phyloP scores from a whole-genome alignment of 2,329 filamentous ascomycete species.

The Aspergillus fischeri region DNA sequence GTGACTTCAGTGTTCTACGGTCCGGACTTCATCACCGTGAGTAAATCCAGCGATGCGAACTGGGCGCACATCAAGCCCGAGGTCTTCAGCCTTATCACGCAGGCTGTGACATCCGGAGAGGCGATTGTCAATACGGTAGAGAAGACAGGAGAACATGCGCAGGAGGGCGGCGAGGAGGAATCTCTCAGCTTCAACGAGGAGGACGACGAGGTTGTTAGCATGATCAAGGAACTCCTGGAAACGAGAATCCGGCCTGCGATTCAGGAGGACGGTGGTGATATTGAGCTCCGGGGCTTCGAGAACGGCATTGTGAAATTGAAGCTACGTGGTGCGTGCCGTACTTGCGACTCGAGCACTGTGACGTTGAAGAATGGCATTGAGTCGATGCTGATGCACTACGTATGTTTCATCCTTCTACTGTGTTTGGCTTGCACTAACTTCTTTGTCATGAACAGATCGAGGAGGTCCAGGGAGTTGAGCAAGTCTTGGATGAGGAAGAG shows the following conservation, averaged over 20 bases:
- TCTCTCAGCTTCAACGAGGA: constrained; percentile 80
- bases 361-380: constrained; percentile 98
- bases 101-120: constrained; percentile 80
- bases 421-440: constrained; percentile 4
- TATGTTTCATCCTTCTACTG: constrained; percentile 46
- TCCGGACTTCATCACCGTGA: constrained; percentile 92
- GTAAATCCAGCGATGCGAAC: constrained; percentile 78
- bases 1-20: constrained; percentile 96
- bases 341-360: constrained; percentile 94
- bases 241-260: constrained; percentile 93
- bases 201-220: constrained; percentile 89
- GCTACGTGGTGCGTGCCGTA: constrained; percentile 86
- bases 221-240: constrained; percentile 98
- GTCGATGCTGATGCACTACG: constrained; percentile 96
- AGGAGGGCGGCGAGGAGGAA: constrained; percentile 55
- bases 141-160: constrained; percentile 52
- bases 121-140: constrained; percentile 70
- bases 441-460: constrained; percentile 62
- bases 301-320: constrained; percentile 82
- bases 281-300: constrained; percentile 88
- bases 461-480: constrained; percentile 87
- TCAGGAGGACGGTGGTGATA: constrained; percentile 95
- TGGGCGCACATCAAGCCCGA: constrained; percentile 96
- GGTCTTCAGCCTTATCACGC: constrained; percentile 90
- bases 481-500: constrained; percentile 88